Evolutionary conservation across 2,329 filamentous ascomycete genomes (phyloP), one percentile per base, ranked within the genome.

Genomic region (Penicillium fuscoglaucum): DNA sequence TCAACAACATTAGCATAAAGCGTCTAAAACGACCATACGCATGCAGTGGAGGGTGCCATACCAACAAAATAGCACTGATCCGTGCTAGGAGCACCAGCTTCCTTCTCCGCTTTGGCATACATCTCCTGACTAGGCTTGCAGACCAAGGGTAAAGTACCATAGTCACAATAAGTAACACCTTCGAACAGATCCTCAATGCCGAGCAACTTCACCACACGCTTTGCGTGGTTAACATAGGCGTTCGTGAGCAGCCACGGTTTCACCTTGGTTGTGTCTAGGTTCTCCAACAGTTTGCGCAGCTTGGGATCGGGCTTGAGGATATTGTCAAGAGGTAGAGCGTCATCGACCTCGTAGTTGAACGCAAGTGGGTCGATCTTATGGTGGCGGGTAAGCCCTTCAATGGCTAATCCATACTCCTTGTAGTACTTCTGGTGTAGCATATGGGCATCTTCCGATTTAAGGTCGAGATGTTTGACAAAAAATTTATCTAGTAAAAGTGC

Each of bases 241-340:
- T 99, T 99, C 2, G 96, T 99, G 69, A 99, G 89, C 2, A 99
- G 85, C 95, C 96, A 99, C 31, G 92, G 80, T 63, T 87, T 91
- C 63, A 97, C 90, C 73, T 96, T 96, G 69, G 80, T 84, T 59
- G 76, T 88, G 76, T 99, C 93, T 54, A 99, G 87, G 64, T 93
- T 90, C 73, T 89, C 81, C 6, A 99, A 85, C 46, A 99, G 76
- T 69, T 84, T 81, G 50, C 91, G 87, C 43, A 98, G 81, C 68
- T 87, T 81, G 0, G 87, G 83, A 68, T 96, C 86, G 0, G 91
- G 90, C 70, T 87, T 88, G 72, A 99, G 89, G 70, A 98, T 85
- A 19, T 84, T 81, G 70, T 97, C 91, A 4, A 99, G 83, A 0
- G 95, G 93, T 24, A 99, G 79, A 3, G 95, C 95, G 74, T 99